phyloP scores from a whole-genome alignment of 139 green algal genomes.

The Volvox africanus region DNA sequence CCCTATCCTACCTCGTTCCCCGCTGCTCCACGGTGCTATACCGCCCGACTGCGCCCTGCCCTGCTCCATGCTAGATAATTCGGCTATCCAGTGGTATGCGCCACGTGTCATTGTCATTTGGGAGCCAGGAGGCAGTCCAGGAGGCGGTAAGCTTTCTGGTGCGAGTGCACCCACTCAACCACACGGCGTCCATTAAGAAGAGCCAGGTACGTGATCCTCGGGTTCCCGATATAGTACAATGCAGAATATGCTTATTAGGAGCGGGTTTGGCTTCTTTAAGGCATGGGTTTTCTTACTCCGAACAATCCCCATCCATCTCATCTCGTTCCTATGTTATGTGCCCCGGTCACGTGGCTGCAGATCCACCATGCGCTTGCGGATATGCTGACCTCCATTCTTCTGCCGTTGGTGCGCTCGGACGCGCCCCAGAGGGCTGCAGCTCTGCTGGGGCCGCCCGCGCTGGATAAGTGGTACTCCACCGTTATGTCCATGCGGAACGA shows the following conservation, averaged over 20 bases:
- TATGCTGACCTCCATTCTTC: constrained; percentile 79
- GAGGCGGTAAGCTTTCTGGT: constrained; percentile 73
- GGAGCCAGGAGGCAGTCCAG: constrained; percentile 58
- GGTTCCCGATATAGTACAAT: too few species aligned
- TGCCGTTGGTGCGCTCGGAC: constrained; percentile 76
- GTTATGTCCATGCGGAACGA: constrained; percentile 58
- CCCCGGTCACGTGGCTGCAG: background rate
- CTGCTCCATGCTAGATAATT: background rate
- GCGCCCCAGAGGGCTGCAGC: constrained; percentile 59
- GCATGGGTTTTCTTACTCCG: too few species aligned
- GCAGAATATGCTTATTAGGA: too few species aligned
- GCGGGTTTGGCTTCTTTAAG: too few species aligned
- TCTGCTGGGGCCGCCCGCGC: constrained; percentile 15
- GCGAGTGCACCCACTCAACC: constrained; percentile 73
- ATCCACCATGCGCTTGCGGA: constrained; percentile 76
- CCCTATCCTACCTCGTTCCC: background rate
- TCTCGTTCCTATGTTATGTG: too few species aligned
- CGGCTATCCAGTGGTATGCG: constrained; percentile 59
- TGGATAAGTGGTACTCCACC: constrained; percentile 54
- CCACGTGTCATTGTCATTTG: constrained; percentile 58
- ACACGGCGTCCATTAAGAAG: constrained; percentile 85
- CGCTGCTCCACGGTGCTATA: background rate
- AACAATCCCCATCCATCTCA: too few species aligned
- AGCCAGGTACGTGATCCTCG: constrained; percentile 69
- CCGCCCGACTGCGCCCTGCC: background rate